Percentiles rank a stretch among this genome's conserved stretches.
These are phyloP conservation scores for Lactarius vividus DNA, from an alignment of 768 basidiomycete species.

Conservation along the genomic window DNA sequence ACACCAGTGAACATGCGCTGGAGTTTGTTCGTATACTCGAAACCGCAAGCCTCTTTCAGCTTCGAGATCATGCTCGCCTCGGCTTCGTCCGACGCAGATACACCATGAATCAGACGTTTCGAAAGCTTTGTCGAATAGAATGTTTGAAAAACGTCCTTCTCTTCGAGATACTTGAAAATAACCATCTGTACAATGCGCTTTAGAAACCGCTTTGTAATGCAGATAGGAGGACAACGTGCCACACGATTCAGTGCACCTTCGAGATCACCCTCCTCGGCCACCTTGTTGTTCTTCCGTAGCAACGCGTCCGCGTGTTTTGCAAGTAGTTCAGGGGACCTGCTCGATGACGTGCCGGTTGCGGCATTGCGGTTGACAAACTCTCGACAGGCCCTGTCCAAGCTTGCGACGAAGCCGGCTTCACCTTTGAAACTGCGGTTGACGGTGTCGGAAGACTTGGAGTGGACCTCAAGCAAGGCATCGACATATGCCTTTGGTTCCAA, in stretches of 20 bases:
- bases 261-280: constrained; percentile 86
- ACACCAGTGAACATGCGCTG: constrained; percentile 95
- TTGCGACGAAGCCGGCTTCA: constrained; percentile 90
- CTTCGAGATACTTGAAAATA: constrained; percentile 96
- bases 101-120: constrained; percentile 85
- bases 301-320: constrained; percentile 90
- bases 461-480: constrained; percentile 87
- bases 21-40: constrained; percentile 94
- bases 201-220: neutral
- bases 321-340: constrained; percentile 88
- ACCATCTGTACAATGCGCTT: constrained; percentile 64
- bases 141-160: constrained; percentile 98
- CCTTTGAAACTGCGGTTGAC: constrained; percentile 87
- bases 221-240: constrained; percentile 46
- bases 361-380: constrained; percentile 94
- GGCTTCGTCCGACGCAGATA: constrained; percentile 93
- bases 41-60: constrained; percentile 93
- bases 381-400: constrained; percentile 90
- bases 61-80: constrained; percentile 98
- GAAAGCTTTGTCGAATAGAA: constrained; percentile 96
- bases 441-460: constrained; percentile 87
- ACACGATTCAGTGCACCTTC: constrained; percentile 89
- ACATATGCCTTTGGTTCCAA: constrained; percentile 94
- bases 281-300: constrained; percentile 92
- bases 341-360: constrained; percentile 78